Evolutionary conservation across 1,284 basidiomycete species (phyloP), one percentile per base, ranked within the genome.

Genomic region (Cystobasidium slooffiae): DNA sequence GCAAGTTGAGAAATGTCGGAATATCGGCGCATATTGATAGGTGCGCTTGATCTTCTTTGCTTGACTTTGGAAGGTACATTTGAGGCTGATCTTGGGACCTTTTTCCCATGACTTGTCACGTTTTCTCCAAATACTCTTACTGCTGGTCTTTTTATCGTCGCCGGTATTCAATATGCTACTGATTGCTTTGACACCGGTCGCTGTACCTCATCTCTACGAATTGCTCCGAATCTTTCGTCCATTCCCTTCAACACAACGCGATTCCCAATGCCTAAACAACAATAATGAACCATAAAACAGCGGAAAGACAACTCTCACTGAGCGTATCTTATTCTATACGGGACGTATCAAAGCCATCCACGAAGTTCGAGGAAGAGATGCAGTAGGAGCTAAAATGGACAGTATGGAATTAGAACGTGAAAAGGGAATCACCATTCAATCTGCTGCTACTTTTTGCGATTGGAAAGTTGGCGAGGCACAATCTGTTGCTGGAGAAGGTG

Each of bases 381-480:
- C 90, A 65, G 94, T 99, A 31, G 97, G 96, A 64, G 97, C 96
- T 31, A 99, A 99, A 86, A 99, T 99, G 97, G 96, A 99, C 84
- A 93, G 91, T 80, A 99, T 99, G 96, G 97, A 99, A 79, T 86
- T 99, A 8, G 97, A 99, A 83, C 87, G 96, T 63, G 97, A 99
- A 84, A 99, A 99, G 85, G 97, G 96, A 62, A 99, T 99, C 81
- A 99, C 97, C 41, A 99, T 99, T 78, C 96, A 99, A 84, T 94
- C 92, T 80, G 96, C 97, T 4, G 97, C 97, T 1, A 99, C 97
- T 0, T 99, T 96, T 84, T 97, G 94, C 81, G 94, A 97, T 83
- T 99, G 97, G 97, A 87, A 91, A 64, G 83, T 84, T 70, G 80
- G 82, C 18, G 80, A 81, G 37, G 80, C 77, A 20, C 78, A 79